Evolutionary conservation across 352 stramenopile genomes (phyloP).

Genomic region (Achlya hypogyna): DNA sequence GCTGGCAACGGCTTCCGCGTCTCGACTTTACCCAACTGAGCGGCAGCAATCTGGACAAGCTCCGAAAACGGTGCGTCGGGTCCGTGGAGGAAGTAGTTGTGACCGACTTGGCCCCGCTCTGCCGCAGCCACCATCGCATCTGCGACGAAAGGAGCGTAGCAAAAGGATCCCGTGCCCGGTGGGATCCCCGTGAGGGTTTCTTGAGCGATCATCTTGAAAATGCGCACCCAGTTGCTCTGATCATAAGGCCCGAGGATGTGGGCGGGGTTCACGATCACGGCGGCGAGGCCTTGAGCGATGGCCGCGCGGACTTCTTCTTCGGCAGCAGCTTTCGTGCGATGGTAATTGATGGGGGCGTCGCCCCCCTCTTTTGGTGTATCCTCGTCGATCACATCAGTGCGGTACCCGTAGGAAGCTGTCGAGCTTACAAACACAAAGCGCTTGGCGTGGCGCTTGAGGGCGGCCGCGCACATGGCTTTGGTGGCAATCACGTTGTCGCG

Average conservation of each 20-base stretch:
- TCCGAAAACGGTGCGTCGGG: background rate
- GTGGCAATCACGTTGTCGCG: background rate
- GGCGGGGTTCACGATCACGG: conserved; percentile 13
- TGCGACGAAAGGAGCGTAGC: conserved; percentile 8
- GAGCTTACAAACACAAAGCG: conserved; percentile 18
- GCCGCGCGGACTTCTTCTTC: conserved; percentile 4
- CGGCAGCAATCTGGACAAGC: background rate
- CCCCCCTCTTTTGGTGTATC: background rate
- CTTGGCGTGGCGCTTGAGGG: background rate
- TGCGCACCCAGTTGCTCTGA: background rate
- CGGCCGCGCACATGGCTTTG: conserved; percentile 5
- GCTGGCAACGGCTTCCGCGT: conserved; percentile 2
- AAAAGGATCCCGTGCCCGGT: background rate
- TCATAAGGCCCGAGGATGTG: conserved; percentile 16
- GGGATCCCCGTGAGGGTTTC: background rate
- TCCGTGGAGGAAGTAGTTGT: conserved; percentile 12
- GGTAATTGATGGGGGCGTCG: background rate
- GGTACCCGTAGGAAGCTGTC: background rate
- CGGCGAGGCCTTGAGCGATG: background rate
- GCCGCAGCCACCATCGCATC: conserved; percentile 2
- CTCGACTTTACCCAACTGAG: background rate
- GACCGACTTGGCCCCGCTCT: conserved; percentile 4
- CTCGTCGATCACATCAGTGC: background rate
- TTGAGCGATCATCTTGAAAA: conserved; percentile 1
- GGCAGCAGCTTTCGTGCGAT: background rate